These are phyloP conservation scores for Allium fistulosum DNA, from an alignment of 106 monocot genomes.

Conservation along the genomic window DNA sequence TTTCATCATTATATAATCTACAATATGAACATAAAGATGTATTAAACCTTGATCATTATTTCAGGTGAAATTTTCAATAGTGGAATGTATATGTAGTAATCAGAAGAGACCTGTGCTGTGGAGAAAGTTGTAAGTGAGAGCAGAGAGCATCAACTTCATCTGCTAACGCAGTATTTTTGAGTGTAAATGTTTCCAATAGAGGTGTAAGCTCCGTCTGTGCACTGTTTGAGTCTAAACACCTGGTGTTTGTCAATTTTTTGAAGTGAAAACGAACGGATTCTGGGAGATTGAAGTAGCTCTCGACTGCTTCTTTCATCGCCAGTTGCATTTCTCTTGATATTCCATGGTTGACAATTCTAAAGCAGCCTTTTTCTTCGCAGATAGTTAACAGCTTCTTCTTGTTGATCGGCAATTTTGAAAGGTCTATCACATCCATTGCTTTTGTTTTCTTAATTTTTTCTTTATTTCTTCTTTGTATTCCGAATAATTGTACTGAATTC, in stretches of 20 bases:
- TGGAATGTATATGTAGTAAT: no score
- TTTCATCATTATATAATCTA: no score
- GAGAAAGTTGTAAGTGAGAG: not conserved
- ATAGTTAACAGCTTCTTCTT: not conserved
- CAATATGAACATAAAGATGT: no score
- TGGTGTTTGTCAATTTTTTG: constrained; percentile 15
- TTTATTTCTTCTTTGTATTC: no score
- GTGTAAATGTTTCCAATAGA: constrained; percentile 33
- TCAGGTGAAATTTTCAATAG: no score
- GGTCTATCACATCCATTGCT: not conserved
- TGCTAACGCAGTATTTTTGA: constrained; percentile 29
- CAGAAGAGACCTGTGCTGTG: no score
- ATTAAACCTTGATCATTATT: no score
- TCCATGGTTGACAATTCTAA: constrained; percentile 4
- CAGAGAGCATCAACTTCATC: constrained; percentile 44
- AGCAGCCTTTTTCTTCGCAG: constrained; percentile 2
- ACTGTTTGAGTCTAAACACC: constrained; percentile 21
- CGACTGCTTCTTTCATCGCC: constrained; percentile 40
- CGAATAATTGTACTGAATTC: no score
- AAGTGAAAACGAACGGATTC: constrained; percentile 1
- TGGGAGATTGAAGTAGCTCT: constrained; percentile 30
- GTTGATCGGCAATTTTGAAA: not conserved
- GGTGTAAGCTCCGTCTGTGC: constrained; percentile 11
- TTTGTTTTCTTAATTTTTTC: no score
- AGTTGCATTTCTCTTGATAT: constrained; percentile 9